phyloP scores from a whole-genome alignment of 345 rosid species.

The Eucalyptus regnans region DNA sequence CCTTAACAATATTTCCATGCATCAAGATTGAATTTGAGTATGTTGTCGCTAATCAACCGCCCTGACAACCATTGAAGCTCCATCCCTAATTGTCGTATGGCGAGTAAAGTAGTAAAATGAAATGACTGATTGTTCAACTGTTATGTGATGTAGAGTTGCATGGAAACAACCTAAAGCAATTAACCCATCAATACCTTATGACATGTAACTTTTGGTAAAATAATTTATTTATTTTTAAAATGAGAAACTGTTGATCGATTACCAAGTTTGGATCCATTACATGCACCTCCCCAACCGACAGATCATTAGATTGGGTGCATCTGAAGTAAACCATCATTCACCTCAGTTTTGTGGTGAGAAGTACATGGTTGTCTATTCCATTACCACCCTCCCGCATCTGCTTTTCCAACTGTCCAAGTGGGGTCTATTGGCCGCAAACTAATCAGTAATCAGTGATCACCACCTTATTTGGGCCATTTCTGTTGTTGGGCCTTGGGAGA shows the following conservation, averaged over 20 bases:
- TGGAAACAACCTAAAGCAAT: not conserved
- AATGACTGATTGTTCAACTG: not conserved
- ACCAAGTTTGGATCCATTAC: not conserved
- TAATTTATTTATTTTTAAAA: not conserved
- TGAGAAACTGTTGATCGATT: not conserved
- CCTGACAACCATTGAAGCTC: not conserved
- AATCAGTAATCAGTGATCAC: not conserved
- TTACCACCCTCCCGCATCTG: not conserved
- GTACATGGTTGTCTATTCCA: not conserved
- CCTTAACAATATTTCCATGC: not conserved
- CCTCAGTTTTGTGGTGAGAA: not conserved
- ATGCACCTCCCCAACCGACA: not conserved
- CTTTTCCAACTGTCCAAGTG: not conserved
- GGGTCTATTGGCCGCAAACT: not conserved
- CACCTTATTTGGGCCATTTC: not conserved
- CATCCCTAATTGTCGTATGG: too few relatives aligned
- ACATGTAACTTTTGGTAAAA: not conserved
- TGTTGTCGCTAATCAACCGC: not conserved
- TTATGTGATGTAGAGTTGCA: not conserved
- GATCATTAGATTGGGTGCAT: not conserved
- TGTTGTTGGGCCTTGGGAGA: not conserved
- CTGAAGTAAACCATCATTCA: not conserved
- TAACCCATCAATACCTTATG: not conserved
- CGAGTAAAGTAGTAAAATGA: not conserved
- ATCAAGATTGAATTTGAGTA: not conserved